These are phyloP conservation scores for Aspergillus olivimuriae DNA, from an alignment of 495 filamentous ascomycete species.

Conservation along the genomic window DNA sequence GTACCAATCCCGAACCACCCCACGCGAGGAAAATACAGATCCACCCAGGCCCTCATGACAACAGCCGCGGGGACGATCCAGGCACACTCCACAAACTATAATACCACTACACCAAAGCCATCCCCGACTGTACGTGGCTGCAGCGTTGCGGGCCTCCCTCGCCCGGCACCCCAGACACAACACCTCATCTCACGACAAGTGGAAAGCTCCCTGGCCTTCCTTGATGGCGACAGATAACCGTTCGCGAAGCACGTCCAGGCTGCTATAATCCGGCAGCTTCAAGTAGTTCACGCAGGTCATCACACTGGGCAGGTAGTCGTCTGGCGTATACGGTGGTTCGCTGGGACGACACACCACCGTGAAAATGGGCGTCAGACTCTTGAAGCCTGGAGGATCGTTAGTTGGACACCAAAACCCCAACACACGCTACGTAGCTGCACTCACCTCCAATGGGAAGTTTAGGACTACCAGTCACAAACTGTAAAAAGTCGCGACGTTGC, in stretches of 20 bases:
- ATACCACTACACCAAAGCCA: conserved; percentile 4
- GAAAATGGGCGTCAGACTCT: conserved; percentile 92
- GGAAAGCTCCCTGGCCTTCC: conserved; percentile 99
- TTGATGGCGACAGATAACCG: conserved; percentile 79
- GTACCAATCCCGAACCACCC: conserved; percentile 12
- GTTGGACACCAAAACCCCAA: conserved; percentile 17
- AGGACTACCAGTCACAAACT: conserved; percentile 97
- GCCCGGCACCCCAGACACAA: not conserved
- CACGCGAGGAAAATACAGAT: conserved; percentile 11
- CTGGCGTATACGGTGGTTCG: conserved; percentile 88
- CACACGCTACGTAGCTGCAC: conserved; percentile 9
- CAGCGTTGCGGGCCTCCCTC: conserved; percentile 1
- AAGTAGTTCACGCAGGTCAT: conserved; percentile 99
- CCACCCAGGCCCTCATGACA: conserved; percentile 12
- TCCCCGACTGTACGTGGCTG: too few relatives aligned
- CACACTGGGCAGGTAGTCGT: conserved; percentile 95
- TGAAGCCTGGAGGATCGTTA: conserved; percentile 64
- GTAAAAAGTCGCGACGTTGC: conserved; percentile 89
- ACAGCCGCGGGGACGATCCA: conserved; percentile 1
- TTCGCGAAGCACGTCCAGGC: conserved; percentile 64
- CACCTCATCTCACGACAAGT: conserved; percentile 60
- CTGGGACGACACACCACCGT: conserved; percentile 98
- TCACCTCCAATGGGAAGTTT: conserved; percentile 97
- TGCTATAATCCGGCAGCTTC: conserved; percentile 94
- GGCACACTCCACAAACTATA: not conserved